Base-by-base conservation (phyloP, 352 stramenopile genomes). In the Thraustochytrium sp. region DNA sequence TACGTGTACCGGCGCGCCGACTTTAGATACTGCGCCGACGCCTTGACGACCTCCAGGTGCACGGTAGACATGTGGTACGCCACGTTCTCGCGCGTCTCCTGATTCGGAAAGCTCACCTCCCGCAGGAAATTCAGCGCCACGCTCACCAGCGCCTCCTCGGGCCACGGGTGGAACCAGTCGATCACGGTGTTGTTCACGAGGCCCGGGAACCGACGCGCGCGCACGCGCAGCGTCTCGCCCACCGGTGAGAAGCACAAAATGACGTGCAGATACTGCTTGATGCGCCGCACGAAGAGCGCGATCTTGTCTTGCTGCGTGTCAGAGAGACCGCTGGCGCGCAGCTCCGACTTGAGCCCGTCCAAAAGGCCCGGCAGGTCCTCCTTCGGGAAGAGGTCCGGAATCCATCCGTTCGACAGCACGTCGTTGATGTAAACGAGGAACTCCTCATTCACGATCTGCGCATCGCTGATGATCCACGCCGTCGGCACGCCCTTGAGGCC, bases 401-500 rank as follows among this genome's bases (percentile, higher is more conserved):
- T 97, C 95, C 95, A 99, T 3, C 96, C 96, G 73, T 90, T 94
- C 36, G 92, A 95, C 5, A 98, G 89, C 87, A 99, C 97, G 51
- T 97, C 94, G 88, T 99, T 99, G 85, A 99, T 98, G 87, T 97
- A 98, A 49, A 99, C 96, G 2, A 99, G 91, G 88, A 99, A 99
- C 21, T 94, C 89, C 73, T 99, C 95, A 85, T 98, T 96, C 46
- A 98, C 94, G 86, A 99, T 98, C 88, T 99, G 95, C 46, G 95
- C 97, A 88, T 99, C 96, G 0, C 95, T 99, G 82, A 99, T 97
- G 21, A 99, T 88, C 85, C 98, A 99, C 23, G 99, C 92, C 31
- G 97, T 92, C 13, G 91, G 94, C 1, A 97, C 89, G 2, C 94
- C 94, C 75, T 98, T 95, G 29, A 98, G 92, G 54, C 94, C 94